Evolutionary conservation across 768 basidiomycete species (phyloP).

Genomic region (Leccinum olivaceopallidum): DNA sequence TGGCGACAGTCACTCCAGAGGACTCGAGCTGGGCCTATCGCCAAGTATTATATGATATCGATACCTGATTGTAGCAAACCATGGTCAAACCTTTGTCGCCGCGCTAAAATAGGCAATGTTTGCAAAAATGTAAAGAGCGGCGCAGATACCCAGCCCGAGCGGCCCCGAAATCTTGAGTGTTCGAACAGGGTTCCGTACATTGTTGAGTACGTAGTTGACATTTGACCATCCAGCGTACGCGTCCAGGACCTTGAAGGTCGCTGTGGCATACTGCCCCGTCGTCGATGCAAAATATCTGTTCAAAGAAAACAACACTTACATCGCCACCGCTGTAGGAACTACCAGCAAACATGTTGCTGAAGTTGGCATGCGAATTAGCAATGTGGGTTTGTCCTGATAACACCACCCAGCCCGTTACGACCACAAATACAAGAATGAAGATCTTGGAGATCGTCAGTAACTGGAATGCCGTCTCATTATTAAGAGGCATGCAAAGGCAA

Average conservation of each 20-base stretch:
- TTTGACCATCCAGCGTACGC: conserved; percentile 54
- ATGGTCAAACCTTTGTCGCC: conserved; percentile 22
- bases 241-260: conserved; percentile 57
- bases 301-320: conserved; percentile 20
- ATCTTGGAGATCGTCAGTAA: conserved; percentile 55
- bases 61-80: not conserved
- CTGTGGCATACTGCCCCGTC: conserved; percentile 52
- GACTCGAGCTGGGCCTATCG: conserved; percentile 44
- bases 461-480: conserved; percentile 34
- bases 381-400: conserved; percentile 57
- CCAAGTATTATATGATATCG: not conserved
- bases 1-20: conserved; percentile 56
- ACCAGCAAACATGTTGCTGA: conserved; percentile 56
- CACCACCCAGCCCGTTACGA: conserved; percentile 61
- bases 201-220: conserved; percentile 49
- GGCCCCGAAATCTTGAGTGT: conserved; percentile 65
- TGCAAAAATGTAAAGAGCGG: conserved; percentile 52
- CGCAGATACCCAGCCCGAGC: conserved; percentile 55
- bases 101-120: conserved; percentile 59
- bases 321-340: conserved; percentile 54
- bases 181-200: conserved; percentile 54
- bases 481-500: not conserved
- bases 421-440: conserved; percentile 51
- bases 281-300: not conserved
- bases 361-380: conserved; percentile 57